Conservation (phyloP, 2,329 filamentous ascomycete genomes). For the Colletotrichum tofieldiae region DNA sequence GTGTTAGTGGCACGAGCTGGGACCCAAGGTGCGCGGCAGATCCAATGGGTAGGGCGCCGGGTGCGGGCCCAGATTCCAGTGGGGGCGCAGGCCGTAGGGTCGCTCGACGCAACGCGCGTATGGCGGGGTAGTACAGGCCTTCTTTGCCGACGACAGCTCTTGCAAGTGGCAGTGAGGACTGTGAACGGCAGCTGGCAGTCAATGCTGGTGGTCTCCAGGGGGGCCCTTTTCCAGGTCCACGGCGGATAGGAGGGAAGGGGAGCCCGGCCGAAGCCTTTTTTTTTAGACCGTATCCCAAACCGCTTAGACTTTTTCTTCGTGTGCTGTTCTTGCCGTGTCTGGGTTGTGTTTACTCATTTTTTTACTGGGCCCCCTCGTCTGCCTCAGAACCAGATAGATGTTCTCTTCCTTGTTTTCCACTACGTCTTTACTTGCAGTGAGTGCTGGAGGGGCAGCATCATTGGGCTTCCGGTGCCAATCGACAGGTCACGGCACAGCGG, state of each 20-base stretch:
- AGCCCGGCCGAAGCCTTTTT: constrained; percentile 24
- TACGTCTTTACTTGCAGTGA: background rate
- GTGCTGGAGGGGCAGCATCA: background rate
- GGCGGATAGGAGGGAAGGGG: constrained; percentile 1
- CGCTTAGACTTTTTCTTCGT: constrained; percentile 2
- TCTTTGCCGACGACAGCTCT: constrained; percentile 24
- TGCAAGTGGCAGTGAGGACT: constrained; percentile 6
- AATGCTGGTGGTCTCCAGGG: constrained; percentile 12
- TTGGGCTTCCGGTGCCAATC: background rate
- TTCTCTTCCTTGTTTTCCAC: constrained; percentile 8
- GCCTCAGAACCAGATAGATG: constrained; percentile 1
- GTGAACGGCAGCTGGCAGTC: constrained; percentile 14
- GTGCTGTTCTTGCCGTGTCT: constrained; percentile 8
- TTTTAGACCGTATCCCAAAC: constrained; percentile 25
- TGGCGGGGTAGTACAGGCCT: constrained; percentile 39
- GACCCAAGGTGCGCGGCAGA: constrained; percentile 32
- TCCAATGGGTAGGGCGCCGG: constrained; percentile 34
- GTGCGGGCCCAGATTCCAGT: constrained; percentile 28
- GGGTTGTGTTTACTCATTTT: background rate
- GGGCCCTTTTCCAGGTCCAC: background rate
- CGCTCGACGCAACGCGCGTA: constrained; percentile 40
- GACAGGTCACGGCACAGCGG: constrained; percentile 20
- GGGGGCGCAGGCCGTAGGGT: constrained; percentile 32
- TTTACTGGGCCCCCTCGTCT: constrained; percentile 4
- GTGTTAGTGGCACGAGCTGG: constrained; percentile 15